These are phyloP conservation scores for Claviceps purpurea DNA, from an alignment of 2,329 filamentous ascomycete genomes.

Conservation along the genomic window DNA sequence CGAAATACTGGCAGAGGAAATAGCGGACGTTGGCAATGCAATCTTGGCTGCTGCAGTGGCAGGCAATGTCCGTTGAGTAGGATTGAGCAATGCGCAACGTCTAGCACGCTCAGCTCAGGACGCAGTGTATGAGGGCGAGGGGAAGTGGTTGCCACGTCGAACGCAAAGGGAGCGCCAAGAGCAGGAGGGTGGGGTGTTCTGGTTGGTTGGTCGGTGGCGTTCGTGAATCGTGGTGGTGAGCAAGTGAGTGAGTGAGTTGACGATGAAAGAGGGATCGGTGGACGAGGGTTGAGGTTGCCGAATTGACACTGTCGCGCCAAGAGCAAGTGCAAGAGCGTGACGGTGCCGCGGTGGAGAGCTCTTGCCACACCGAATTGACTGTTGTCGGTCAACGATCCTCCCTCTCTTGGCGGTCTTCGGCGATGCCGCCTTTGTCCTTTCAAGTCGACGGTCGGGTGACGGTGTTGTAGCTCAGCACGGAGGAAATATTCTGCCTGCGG, in stretches of 20 bases:
- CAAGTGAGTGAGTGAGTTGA: too few species aligned
- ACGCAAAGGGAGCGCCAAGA: neutral
- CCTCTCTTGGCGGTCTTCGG: too few species aligned
- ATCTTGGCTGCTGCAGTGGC: neutral
- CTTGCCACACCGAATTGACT: neutral
- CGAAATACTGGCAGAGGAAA: constrained; percentile 5
- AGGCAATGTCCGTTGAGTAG: neutral
- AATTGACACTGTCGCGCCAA: neutral
- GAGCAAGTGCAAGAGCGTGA: neutral
- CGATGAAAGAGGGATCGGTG: too few species aligned
- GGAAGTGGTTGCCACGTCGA: neutral
- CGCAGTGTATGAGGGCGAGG: neutral
- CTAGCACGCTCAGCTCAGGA: constrained; percentile 1
- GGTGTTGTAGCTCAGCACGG: neutral
- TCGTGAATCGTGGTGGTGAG: neutral
- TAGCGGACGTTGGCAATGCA: constrained; percentile 9
- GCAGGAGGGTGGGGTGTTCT: neutral
- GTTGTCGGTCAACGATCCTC: too few species aligned
- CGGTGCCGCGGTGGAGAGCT: neutral
- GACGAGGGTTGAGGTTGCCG: too few species aligned
- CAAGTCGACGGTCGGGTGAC: too few species aligned
- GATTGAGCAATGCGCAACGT: neutral
- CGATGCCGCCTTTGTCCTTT: too few species aligned
- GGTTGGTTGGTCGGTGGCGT: neutral
- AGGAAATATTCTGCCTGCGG: neutral